These are phyloP conservation scores for Plasmopara halstedii DNA, from an alignment of 352 stramenopile species.

Conservation along the genomic window DNA sequence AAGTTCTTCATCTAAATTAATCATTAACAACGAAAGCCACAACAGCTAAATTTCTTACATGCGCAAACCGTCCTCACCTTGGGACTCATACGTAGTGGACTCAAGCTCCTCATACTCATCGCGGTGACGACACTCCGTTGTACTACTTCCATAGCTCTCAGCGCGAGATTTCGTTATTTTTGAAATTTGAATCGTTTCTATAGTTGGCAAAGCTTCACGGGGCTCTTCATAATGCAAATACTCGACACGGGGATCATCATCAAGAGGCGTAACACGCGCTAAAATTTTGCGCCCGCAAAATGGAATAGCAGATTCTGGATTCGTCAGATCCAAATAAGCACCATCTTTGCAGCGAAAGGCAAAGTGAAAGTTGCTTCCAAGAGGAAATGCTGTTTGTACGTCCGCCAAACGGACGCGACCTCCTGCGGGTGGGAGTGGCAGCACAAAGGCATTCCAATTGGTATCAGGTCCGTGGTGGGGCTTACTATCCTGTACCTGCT, in stretches of 20 bases:
- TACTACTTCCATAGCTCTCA: conserved; percentile 21
- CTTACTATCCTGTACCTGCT: conserved; percentile 37
- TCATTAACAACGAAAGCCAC: background rate
- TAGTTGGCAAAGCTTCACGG: background rate
- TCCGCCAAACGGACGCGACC: conserved; percentile 38
- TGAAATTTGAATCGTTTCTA: background rate
- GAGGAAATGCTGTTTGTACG: conserved; percentile 61
- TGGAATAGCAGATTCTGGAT: conserved; percentile 55
- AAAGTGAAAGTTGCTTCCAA: conserved; percentile 65
- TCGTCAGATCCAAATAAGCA: conserved; percentile 62
- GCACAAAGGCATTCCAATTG: conserved; percentile 70
- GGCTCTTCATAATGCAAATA: conserved; percentile 28
- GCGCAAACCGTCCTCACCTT: conserved; percentile 16
- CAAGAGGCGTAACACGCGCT: conserved; percentile 52
- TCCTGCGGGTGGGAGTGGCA: conserved; percentile 15
- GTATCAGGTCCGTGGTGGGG: conserved; percentile 32
- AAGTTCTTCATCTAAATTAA: conserved; percentile 28
- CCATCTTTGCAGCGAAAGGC: conserved; percentile 65
- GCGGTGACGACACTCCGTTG: conserved; percentile 11
- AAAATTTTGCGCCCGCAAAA: conserved; percentile 64
- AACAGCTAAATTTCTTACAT: background rate
- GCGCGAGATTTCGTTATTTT: conserved; percentile 8
- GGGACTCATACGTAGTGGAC: conserved; percentile 42
- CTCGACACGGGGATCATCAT: conserved; percentile 36
- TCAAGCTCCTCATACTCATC: conserved; percentile 56